Conservation (phyloP, 257 asterid species). For the Ajuga chamaepitys region DNA sequence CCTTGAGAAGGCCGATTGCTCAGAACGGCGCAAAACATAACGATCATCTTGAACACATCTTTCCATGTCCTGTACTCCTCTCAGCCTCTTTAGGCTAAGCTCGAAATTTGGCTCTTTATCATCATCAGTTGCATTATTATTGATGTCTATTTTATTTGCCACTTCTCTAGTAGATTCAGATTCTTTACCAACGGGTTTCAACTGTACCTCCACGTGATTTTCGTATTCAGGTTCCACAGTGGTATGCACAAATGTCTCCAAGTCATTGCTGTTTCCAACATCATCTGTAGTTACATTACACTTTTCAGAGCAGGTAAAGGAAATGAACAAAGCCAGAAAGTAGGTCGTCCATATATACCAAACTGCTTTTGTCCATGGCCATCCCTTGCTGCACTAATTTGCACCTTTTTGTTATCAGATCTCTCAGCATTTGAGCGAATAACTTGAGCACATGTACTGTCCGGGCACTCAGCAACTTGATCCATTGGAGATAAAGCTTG, state of each 20-base stretch:
- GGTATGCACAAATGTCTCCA: conserved; percentile 21
- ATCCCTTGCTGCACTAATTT: conserved; percentile 27
- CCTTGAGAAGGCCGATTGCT: conserved; percentile 90
- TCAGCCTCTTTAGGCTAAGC: conserved; percentile 56
- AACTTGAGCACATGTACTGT: conserved; percentile 62
- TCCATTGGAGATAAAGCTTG: conserved; percentile 43
- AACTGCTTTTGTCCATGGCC: conserved; percentile 30
- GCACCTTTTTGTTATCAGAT: conserved; percentile 29
- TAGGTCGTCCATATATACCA: conserved; percentile 30
- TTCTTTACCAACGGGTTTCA: conserved; percentile 26
- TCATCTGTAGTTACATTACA: conserved; percentile 24
- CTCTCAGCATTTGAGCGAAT: conserved; percentile 47
- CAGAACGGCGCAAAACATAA: conserved; percentile 53
- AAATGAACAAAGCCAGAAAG: conserved; percentile 8
- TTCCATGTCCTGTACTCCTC: conserved; percentile 45
- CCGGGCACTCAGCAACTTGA: conserved; percentile 47
- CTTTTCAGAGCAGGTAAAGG: conserved; percentile 12
- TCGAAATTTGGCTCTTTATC: conserved; percentile 34
- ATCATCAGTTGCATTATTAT: conserved; percentile 21
- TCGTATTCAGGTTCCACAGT: conserved; percentile 33
- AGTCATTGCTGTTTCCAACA: conserved; percentile 29
- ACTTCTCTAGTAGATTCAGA: conserved; percentile 39
- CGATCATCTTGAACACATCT: conserved; percentile 44
- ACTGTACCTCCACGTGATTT: conserved; percentile 32
- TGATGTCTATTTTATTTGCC: conserved; percentile 26